Evolutionary conservation across 345 rosid species (phyloP).

Genomic region (Gossypium rotundifolium): DNA sequence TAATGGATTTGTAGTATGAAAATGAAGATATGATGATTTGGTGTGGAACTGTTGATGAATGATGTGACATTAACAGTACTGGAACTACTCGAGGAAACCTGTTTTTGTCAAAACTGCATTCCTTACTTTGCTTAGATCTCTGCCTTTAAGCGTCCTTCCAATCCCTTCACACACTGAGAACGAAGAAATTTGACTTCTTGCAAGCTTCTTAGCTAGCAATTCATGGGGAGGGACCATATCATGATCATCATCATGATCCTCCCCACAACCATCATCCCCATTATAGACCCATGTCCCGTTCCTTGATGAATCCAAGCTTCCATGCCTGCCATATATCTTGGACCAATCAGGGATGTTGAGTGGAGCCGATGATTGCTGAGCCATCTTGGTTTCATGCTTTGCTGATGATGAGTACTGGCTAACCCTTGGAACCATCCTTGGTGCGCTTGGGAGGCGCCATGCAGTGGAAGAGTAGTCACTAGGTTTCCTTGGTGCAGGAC

Average conservation of each 20-base stretch:
- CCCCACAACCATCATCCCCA: slow-evolving; percentile 12
- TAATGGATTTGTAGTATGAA: slow-evolving; percentile 4
- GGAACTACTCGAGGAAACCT: slow-evolving; percentile 80
- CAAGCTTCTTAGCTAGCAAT: slow-evolving; percentile 83
- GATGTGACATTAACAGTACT: slow-evolving; percentile 23
- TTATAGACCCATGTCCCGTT: slow-evolving; percentile 21
- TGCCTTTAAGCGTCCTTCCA: slow-evolving; percentile 95
- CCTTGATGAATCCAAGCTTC: slow-evolving; percentile 15
- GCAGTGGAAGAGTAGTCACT: slow-evolving; percentile 37
- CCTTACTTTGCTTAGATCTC: slow-evolving; percentile 92
- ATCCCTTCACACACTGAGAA: slow-evolving; percentile 87
- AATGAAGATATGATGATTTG: slow-evolving; percentile 31
- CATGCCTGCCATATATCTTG: slow-evolving; percentile 57
- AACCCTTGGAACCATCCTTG: slow-evolving; percentile 33
- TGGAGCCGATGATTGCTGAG: slow-evolving; percentile 62
- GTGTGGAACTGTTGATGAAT: background rate
- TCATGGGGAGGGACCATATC: slow-evolving; percentile 85
- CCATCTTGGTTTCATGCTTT: slow-evolving; percentile 25
- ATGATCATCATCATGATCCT: slow-evolving; percentile 23
- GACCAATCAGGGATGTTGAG: slow-evolving; percentile 92
- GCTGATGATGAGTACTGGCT: slow-evolving; percentile 9
- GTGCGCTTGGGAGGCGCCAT: slow-evolving; percentile 31
- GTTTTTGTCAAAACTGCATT: slow-evolving; percentile 82
- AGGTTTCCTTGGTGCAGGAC: slow-evolving; percentile 30
- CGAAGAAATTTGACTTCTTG: slow-evolving; percentile 74